Conservation (phyloP, 164 flowering plant genomes). For the Macadamia integrifolia region DNA sequence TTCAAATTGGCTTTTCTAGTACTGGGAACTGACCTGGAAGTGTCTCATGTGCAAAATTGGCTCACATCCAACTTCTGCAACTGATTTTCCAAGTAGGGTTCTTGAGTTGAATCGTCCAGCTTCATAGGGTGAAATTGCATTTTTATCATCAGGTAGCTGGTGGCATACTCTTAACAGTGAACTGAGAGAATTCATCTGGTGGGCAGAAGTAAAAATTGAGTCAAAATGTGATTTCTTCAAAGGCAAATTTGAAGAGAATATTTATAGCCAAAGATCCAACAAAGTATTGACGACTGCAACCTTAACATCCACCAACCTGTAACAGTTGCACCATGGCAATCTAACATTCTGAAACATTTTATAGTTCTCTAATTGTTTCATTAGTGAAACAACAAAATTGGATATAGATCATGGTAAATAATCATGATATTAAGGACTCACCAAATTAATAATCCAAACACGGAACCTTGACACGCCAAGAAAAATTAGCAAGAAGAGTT, state of each 20-base stretch:
- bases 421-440: no score
- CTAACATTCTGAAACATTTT: not conserved
- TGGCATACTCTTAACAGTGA: slow-evolving; percentile 76
- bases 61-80: slow-evolving; percentile 94
- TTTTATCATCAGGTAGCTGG: slow-evolving; percentile 46
- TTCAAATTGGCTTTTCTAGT: not conserved
- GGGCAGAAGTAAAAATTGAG: slow-evolving; percentile 1
- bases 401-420: not conserved
- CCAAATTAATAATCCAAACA: no score
- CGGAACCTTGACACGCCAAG: no score
- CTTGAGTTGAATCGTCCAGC: slow-evolving; percentile 59
- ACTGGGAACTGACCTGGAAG: slow-evolving; percentile 60
- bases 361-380: not conserved
- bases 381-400: not conserved
- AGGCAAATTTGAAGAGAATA: not conserved
- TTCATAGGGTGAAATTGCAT: slow-evolving; percentile 42
- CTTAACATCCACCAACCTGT: not conserved
- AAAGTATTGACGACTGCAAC: not conserved
- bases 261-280: not conserved
- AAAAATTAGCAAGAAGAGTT: no score
- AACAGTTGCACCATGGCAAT: not conserved
- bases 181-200: slow-evolving; percentile 87
- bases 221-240: slow-evolving; percentile 6
- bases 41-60: slow-evolving; percentile 96
- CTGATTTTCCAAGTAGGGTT: slow-evolving; percentile 62